Base-by-base conservation (phyloP, 2,329 filamentous ascomycete species). In the Colletotrichum sp. region DNA sequence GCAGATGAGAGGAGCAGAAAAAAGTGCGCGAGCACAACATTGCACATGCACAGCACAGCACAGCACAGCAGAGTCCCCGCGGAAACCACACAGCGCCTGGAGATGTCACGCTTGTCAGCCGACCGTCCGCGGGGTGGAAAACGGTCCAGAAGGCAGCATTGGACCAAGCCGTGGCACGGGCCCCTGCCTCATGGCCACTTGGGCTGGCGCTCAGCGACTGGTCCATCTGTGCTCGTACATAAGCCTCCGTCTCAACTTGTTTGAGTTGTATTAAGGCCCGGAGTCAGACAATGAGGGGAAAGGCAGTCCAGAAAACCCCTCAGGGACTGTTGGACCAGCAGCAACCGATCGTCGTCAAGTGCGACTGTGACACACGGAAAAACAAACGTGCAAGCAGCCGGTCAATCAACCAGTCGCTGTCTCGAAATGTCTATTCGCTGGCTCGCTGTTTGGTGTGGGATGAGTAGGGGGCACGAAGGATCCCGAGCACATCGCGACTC, bases 191-290 rank as follows among this genome's bases (percentile, higher is more conserved):
- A 75, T 68, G 73, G 70, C 57, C 70, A 64, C 70, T 43, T 30
- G 48, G 64, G 34, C 60, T 64, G 18, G 32, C 63, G 64, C 63
- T 52, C 61, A 24, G 14, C 57, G 52, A 55, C 61, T 72, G 73
- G 59, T 28, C 61, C 28, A 69, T 68, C 73, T 60, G 73, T 75
- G 73, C 73, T 59, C 70, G 9, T 60, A 65, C 73, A 75, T 73
- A 75, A 73, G 73, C 70, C 73, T 65, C 18, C 73, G 64, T 75
- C 73, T 75, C 73, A 75, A 75, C 73, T 65, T 75, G 73, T 75
- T 75, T 75, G 73, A 75, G 73, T 73, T 73, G 55, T 68, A 75
- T 75, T 75, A 75, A 68, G 70, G 70, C 59, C 14, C 34, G 34
- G 73, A 57, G 64, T 75, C 57, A 69, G 73, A 75, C 30, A 75